Evolutionary conservation across 345 rosid genomes (phyloP), one percentile per base, ranked within the genome.

Genomic region (Hypericum perforatum): DNA sequence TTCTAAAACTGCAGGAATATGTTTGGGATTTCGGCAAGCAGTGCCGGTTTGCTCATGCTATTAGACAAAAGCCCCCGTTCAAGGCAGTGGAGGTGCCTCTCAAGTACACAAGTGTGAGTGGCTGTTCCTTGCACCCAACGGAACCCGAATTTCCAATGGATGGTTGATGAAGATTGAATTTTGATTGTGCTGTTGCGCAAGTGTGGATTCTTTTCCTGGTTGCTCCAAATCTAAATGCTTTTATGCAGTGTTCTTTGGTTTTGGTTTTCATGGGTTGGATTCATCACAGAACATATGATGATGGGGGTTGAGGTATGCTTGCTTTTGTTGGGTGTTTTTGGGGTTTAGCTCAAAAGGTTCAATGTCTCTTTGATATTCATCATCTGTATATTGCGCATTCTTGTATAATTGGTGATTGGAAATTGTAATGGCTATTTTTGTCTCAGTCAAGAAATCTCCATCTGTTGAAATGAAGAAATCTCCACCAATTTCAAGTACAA

Each of bases 41-140:
- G 79, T 45, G 70, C 52, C 8, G 99, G 99, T 56, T 73, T 94
- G 84, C 76, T 82, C 49, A 73, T 94, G 84, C 81, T 89, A 37
- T 65, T 94, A 56, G 99, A 94, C 60, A 84, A 81, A 68, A 75
- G 71, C 40, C 78, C 94, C 44, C 74, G 66, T 42, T 62, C 69
- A 49, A 63, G 78, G 66, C 91, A 73, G 56, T 79, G 84, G 94
- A 82, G 89, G 79, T 94, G 95, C 60, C 79, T 82, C 51, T 58
- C 80, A 58, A 94, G 94, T 65, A 71, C 81, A 2, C 94, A 80
- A 75, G 80, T 79, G 59, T 43, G 32, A 22, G 32, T 22, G 32
- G 32, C 32, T 22, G 32, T 22, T 22, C 32, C 32, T 22, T 22
- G 32, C 32, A 22, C 32, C 32, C 32, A 22, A 22, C 32, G 32